Base-by-base conservation (phyloP, 2,329 filamentous ascomycete genomes). In the Pseudomassariella vexata region DNA sequence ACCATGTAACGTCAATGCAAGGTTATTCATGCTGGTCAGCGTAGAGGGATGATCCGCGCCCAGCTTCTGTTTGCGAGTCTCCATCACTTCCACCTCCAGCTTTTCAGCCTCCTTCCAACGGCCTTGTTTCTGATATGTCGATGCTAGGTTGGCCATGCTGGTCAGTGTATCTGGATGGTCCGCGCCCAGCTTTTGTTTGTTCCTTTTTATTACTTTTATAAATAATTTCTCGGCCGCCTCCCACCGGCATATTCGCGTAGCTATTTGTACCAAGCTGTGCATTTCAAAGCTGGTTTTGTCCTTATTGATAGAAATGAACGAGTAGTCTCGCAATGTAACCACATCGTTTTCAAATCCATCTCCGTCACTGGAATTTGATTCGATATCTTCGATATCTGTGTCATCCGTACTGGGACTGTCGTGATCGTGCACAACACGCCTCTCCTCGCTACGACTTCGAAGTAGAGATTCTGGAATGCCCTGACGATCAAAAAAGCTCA, bases 401-500 rank as follows among this genome's bases (percentile, higher is more conserved):
- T 23, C 37, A 5, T 25, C 18, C 3, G 9, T 9, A 26, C 14
- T 26, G 15, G 9, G 24, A 26, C 7, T 9, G 24, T 9, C 12
- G 9, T 26, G 9, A 26, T 15, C 9, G 8, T 26, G 24, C 24
- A 9, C 14, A 26, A 14, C n/a, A n/a, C n/a, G 24, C 21, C 22
- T 14, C 17, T 18, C 11, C 19, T 12, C 8, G 18, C 17, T 25
- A 8, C 9, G 4, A n/a, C n/a, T n/a, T n/a, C 25, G 39, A 24
- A 66, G 32, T 12, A 60, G 34, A 10, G 22, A 39, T 18, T 55
- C 50, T 0, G 59, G 57, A 16, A 69, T 65, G 6, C 52, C 56
- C 39, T 66, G 56, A 15, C 48, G 46, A 33, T 69, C 53, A 40
- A 65, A 69, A 35, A 64, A 60, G 48, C 63, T 65, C 57, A 70